A percentile compares a stretch with the other conserved stretches of the same genome.
These are phyloP conservation scores for Trichoderma guizhouense DNA, from an alignment of 2,329 filamentous ascomycete species.

Conservation along the genomic window DNA sequence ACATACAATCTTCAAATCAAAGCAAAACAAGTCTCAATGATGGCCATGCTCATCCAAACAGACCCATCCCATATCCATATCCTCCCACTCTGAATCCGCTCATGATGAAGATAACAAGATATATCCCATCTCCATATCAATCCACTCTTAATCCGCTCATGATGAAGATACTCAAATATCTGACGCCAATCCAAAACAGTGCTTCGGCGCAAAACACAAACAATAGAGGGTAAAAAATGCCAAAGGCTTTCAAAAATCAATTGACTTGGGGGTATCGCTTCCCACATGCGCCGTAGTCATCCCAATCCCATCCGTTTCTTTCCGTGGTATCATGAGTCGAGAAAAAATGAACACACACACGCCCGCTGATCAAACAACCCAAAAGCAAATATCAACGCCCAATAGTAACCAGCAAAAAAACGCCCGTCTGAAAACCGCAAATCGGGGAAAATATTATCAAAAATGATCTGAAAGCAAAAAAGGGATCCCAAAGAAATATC, in stretches of 20 bases:
- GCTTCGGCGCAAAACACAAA: neutral
- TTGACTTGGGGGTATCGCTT: conserved; percentile 21
- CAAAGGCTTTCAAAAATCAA: neutral
- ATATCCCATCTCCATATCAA: neutral
- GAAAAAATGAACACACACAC: neutral
- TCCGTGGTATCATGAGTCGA: conserved; percentile 19
- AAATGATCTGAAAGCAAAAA: neutral
- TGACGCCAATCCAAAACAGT: neutral
- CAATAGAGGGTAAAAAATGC: neutral
- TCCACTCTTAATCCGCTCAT: neutral
- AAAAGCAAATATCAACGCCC: neutral
- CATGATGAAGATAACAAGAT: neutral
- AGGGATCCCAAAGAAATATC: neutral
- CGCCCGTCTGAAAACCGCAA: neutral
- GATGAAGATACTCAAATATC: neutral
- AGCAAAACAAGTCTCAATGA: neutral
- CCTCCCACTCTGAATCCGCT: neutral
- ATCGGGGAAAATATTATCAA: neutral
- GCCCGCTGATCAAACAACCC: conserved; percentile 5
- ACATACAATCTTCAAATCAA: neutral
- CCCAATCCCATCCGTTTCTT: neutral
- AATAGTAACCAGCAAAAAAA: neutral
- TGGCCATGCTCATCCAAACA: neutral
- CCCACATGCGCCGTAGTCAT: conserved; percentile 17
- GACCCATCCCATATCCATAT: neutral